Conservation (phyloP, 805 yeast genomes). For the Dipodascus geniculatus region DNA sequence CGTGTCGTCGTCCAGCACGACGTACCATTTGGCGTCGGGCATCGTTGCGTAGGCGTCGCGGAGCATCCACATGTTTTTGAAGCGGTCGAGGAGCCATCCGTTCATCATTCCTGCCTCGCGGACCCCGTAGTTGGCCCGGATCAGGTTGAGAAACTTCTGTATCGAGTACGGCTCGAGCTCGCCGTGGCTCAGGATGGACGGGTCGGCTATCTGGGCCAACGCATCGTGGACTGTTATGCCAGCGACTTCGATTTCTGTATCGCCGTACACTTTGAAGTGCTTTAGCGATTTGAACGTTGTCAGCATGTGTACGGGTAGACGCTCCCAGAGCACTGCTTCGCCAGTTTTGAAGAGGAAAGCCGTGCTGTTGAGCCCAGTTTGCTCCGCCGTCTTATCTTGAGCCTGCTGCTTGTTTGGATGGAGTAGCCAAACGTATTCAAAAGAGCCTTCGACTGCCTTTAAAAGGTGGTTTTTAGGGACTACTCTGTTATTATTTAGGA, state of each 20-base stretch:
- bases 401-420: background rate
- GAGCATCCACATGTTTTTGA: slow-evolving; percentile 28
- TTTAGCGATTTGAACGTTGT: slow-evolving; percentile 25
- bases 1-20: slow-evolving; percentile 27
- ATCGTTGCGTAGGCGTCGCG: slow-evolving; percentile 23
- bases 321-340: slow-evolving; percentile 23
- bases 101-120: background rate
- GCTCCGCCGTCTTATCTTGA: background rate
- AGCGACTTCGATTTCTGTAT: slow-evolving; percentile 20
- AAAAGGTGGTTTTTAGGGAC: background rate
- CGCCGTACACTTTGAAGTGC: slow-evolving; percentile 26
- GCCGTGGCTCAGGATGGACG: slow-evolving; percentile 9
- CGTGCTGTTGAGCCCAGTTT: background rate
- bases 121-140: background rate
- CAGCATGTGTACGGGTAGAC: slow-evolving; percentile 26
- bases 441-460: background rate
- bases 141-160: slow-evolving; percentile 1
- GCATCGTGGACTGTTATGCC: slow-evolving; percentile 25
- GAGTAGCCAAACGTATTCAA: background rate
- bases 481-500: background rate
- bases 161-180: slow-evolving; percentile 19
- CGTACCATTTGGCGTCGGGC: slow-evolving; percentile 25
- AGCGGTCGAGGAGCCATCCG: slow-evolving; percentile 26
- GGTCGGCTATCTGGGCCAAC: slow-evolving; percentile 16
- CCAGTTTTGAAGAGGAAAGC: slow-evolving; percentile 23